A percentile compares a stretch with the other conserved stretches of the same genome.
Evolutionary conservation across 441 rosid genomes (phyloP).

Genomic region (Gossypium schwendimanii): DNA sequence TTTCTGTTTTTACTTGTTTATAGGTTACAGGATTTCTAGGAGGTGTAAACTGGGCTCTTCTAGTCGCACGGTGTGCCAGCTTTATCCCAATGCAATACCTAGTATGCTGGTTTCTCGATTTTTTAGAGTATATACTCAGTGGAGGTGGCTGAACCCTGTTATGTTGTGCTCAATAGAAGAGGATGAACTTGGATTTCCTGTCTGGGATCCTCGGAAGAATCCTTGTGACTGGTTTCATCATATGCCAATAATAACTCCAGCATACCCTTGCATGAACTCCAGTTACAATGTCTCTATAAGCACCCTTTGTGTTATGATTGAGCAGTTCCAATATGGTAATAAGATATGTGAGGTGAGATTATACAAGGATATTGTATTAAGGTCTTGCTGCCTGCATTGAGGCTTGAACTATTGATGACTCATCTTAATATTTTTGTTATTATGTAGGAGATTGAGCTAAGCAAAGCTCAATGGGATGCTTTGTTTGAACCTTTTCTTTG

Average conservation of each 20-base stretch:
- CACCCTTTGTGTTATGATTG: conserved; percentile 64
- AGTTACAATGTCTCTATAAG: conserved; percentile 71
- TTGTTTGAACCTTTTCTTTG: conserved; percentile 65
- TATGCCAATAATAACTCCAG: conserved; percentile 78
- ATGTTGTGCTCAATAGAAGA: conserved; percentile 88
- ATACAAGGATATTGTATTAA: background rate
- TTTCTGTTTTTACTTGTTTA: conserved; percentile 3
- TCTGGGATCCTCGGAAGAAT: conserved; percentile 70
- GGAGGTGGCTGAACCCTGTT: conserved; percentile 99
- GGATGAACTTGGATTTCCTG: conserved; percentile 71
- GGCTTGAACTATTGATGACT: conserved; percentile 10
- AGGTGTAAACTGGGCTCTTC: conserved; percentile 71
- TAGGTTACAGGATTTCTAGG: conserved; percentile 74
- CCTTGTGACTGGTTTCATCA: conserved; percentile 57
- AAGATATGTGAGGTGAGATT: conserved; percentile 47
- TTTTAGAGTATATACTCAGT: conserved; percentile 78
- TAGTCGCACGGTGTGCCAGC: conserved; percentile 82
- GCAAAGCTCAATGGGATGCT: conserved; percentile 52
- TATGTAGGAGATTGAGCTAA: conserved; percentile 57
- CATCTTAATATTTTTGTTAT: conserved; percentile 7
- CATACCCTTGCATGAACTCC: conserved; percentile 78
- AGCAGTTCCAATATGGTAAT: conserved; percentile 66
- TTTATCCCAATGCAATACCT: conserved; percentile 90
- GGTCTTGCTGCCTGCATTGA: background rate
- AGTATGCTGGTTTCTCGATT: conserved; percentile 85